Percentiles rank a stretch among this genome's conserved stretches.
Evolutionary conservation across 208 protist genomes (phyloP).

Genomic region (Leishmania major): DNA sequence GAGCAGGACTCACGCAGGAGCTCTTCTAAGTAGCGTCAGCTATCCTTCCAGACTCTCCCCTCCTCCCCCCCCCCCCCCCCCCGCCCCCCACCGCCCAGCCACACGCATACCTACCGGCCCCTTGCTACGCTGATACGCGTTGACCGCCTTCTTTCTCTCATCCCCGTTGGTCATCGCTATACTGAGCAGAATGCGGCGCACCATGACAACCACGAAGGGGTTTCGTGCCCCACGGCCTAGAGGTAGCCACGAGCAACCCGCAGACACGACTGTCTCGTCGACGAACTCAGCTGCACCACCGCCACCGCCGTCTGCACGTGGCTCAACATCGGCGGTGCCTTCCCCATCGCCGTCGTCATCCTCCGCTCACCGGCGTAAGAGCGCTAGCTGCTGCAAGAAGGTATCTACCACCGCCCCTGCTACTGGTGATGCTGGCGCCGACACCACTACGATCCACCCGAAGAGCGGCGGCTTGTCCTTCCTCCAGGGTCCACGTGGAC

Average conservation of each 20-base stretch:
- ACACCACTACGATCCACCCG: background rate
- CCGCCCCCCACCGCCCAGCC: background rate
- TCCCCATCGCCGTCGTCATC: constrained; percentile 3
- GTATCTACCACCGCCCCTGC: background rate
- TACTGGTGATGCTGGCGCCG: background rate
- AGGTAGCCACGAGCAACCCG: constrained; percentile 6
- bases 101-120: background rate
- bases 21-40: background rate
- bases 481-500: background rate
- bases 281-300: background rate
- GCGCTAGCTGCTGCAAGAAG: background rate
- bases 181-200: constrained; percentile 42
- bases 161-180: background rate
- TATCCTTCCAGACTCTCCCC: background rate
- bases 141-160: background rate
- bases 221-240: constrained; percentile 54
- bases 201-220: constrained; percentile 34
- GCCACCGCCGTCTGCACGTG: background rate
- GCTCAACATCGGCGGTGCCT: background rate
- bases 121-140: background rate
- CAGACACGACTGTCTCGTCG: background rate
- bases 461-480: background rate
- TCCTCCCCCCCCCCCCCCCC: background rate
- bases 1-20: background rate
- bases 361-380: background rate